Base-by-base conservation (phyloP, 345 rosid species). In the Lepidium didymum region DNA sequence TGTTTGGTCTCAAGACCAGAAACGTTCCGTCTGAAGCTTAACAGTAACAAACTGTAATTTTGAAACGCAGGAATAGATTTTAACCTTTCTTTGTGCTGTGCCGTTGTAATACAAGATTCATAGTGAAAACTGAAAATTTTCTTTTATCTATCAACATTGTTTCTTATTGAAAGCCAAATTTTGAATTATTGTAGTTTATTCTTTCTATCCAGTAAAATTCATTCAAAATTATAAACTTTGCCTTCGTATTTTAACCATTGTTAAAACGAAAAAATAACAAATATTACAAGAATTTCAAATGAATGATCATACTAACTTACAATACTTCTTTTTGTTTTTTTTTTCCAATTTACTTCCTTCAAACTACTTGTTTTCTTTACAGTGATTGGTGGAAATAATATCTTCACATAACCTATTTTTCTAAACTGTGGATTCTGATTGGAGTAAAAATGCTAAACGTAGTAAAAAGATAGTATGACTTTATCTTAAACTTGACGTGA, bases 1-100 rank as follows among this genome's bases (percentile, higher is more conserved):
- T 89, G 53, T 91, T 94, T 47, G 99, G 97, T 12, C 61, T 85
- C 69, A 87, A 83, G 79, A 75, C 84, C 21, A 76, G 35, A 42
- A 74, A 67, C 51, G 46, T 52, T 31, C 53, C 33, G 4, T 36
- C 82, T 29, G 68, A 72, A 45, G 71, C 62, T 7, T 66, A 58
- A 42, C 1, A 14, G n/a, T 1, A 9, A 7, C 21, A 64, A 37
- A 64, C 29, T 16, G 3, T 50, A 63, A 36, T 63, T 46, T 56
- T 63, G 76, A 37, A 55, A 42, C 50, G 40, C 49, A 16, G 25
- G 38, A 62, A 12, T 41, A 61, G 25, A 40, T 60, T 29, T 29
- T 7, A 2, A 16, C 21, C 8, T 7, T 45, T 25, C 21, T 6
- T 21, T 29, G 15, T 3, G 14, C 19, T 67, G 53, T 55, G 52